These are phyloP conservation scores for Calonectria crousiana DNA, from an alignment of 2,329 filamentous ascomycete genomes.

Conservation along the genomic window DNA sequence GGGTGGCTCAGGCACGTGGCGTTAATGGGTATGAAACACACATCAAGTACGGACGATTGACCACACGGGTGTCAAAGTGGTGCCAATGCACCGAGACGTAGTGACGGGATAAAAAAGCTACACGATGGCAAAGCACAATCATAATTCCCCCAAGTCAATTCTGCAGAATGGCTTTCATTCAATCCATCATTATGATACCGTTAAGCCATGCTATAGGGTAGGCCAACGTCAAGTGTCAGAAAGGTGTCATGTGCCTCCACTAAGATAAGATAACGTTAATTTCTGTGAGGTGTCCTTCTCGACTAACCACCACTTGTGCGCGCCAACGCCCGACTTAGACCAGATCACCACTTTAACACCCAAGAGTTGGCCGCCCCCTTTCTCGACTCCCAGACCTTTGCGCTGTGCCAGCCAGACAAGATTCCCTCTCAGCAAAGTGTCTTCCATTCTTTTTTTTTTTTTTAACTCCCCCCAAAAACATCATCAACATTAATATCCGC, in stretches of 20 bases:
- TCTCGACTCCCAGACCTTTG: neutral
- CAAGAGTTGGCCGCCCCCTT: neutral
- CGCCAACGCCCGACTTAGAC: conserved; percentile 2
- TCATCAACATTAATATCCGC: neutral
- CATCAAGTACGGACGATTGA: neutral
- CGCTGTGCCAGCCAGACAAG: neutral
- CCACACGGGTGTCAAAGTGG: neutral
- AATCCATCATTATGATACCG: neutral
- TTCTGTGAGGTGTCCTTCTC: conserved; percentile 50
- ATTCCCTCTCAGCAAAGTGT: neutral
- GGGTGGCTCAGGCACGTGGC: conserved; percentile 10
- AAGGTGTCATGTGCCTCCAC: conserved; percentile 49
- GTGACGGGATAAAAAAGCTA: neutral
- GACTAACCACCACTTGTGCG: conserved; percentile 12
- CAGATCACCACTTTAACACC: conserved; percentile 20
- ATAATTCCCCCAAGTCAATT: neutral
- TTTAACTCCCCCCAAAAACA: neutral
- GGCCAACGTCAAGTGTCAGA: conserved; percentile 4
- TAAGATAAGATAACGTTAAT: conserved; percentile 50
- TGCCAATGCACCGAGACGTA: neutral
- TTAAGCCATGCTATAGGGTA: conserved; percentile 32
- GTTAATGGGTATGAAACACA: conserved; percentile 3
- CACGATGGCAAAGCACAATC: neutral
- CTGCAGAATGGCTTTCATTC: neutral
- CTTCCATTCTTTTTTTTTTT: neutral